These are phyloP conservation scores for Penicillium silybi DNA, from an alignment of 495 filamentous ascomycete species.

Conservation along the genomic window DNA sequence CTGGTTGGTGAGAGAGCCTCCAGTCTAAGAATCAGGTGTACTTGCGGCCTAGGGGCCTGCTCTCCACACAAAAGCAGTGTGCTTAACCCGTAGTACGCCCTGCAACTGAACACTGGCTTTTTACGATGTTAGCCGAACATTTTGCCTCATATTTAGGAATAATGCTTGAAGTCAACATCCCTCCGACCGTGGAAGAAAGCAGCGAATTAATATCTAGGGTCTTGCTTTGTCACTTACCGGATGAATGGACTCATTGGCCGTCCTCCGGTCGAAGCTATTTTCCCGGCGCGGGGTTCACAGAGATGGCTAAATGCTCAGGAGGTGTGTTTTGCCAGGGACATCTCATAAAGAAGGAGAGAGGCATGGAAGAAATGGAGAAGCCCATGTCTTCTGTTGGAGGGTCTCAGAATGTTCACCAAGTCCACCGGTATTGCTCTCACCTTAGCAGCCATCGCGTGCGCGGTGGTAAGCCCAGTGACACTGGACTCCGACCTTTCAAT, in stretches of 20 bases:
- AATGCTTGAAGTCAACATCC: neutral
- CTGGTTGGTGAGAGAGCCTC: neutral
- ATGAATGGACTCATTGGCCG: slow-evolving; percentile 3
- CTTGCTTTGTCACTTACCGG: slow-evolving; percentile 3
- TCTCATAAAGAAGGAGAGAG: neutral
- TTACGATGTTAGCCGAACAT: neutral
- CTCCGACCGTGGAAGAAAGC: neutral
- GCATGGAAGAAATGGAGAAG: neutral
- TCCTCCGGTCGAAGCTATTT: slow-evolving; percentile 3
- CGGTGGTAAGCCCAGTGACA: slow-evolving; percentile 9
- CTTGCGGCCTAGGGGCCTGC: neutral
- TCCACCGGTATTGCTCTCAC: neutral
- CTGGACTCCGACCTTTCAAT: slow-evolving; percentile 19
- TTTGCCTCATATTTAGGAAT: neutral
- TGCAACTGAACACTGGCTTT: neutral
- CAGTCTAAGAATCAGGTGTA: neutral
- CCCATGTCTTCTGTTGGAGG: neutral
- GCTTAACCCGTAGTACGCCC: neutral
- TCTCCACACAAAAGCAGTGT: neutral
- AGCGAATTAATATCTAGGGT: neutral
- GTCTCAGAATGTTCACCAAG: slow-evolving; percentile 1
- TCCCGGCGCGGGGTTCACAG: slow-evolving; percentile 15
- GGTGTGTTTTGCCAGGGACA: neutral
- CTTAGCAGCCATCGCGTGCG: slow-evolving; percentile 4
- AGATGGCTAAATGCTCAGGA: slow-evolving; percentile 7